These are phyloP conservation scores for Stephanodiscus minutulus DNA, from an alignment of 108 stramenopile species.

Conservation along the genomic window DNA sequence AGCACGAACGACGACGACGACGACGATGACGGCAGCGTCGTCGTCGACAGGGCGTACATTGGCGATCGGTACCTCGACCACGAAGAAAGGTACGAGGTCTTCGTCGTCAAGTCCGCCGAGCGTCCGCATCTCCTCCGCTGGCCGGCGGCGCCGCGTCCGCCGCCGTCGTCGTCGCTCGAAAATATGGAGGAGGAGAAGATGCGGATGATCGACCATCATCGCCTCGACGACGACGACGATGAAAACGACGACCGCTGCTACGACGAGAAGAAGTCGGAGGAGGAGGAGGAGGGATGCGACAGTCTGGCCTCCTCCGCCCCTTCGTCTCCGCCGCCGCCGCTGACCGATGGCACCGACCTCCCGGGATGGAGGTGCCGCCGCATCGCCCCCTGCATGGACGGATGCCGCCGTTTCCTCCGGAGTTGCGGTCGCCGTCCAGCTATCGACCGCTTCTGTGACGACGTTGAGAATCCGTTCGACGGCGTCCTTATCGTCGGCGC, in stretches of 20 bases:
- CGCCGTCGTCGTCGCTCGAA: background rate
- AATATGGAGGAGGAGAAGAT: background rate
- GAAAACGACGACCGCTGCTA: background rate
- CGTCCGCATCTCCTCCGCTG: slow-evolving; percentile 69
- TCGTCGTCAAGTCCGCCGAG: slow-evolving; percentile 73
- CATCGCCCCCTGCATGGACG: slow-evolving; percentile 37
- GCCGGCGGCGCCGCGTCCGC: slow-evolving; percentile 9
- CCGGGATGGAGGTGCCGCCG: slow-evolving; percentile 65
- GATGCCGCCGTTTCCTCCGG: background rate
- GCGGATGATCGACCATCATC: background rate
- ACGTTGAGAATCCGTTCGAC: slow-evolving; percentile 23
- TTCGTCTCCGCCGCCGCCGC: slow-evolving; percentile 21
- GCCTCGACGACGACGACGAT: background rate
- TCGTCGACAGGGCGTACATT: no score
- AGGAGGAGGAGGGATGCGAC: slow-evolving; percentile 8
- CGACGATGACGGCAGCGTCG: no score
- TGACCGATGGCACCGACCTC: slow-evolving; percentile 82
- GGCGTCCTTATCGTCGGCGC: slow-evolving; percentile 66
- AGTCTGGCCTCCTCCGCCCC: background rate
- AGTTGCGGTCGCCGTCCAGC: background rate
- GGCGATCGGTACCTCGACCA: slow-evolving; percentile 45
- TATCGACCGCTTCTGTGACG: background rate
- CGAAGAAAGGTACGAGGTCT: slow-evolving; percentile 80
- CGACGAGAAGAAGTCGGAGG: slow-evolving; percentile 47
- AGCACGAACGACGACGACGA: no score